phyloP scores from a whole-genome alignment of 805 yeast genomes.

The Yamadazyma tumulicola region DNA sequence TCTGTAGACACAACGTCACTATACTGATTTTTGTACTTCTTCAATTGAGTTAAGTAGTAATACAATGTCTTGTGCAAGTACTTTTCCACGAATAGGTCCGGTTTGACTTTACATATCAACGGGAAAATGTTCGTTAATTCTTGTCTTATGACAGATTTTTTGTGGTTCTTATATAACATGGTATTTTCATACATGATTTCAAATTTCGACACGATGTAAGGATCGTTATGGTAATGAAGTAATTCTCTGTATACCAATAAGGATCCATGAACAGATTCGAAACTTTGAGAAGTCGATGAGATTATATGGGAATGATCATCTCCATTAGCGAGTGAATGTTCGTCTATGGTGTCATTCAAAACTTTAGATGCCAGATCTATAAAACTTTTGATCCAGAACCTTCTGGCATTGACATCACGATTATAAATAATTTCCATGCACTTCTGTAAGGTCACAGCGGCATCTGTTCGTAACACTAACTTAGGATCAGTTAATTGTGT shows the following conservation, averaged over 20 bases:
- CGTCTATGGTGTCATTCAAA: constrained; percentile 33
- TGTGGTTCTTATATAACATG: constrained; percentile 71
- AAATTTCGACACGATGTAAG: constrained; percentile 66
- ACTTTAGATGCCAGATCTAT: constrained; percentile 66
- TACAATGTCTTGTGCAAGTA: constrained; percentile 77
- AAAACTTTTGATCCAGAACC: constrained; percentile 71
- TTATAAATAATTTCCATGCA: constrained; percentile 78
- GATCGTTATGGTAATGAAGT: constrained; percentile 62
- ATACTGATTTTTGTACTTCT: constrained; percentile 52
- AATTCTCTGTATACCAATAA: constrained; percentile 78
- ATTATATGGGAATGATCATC: not conserved
- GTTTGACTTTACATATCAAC: constrained; percentile 72
- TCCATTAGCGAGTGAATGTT: constrained; percentile 7
- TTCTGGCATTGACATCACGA: constrained; percentile 67
- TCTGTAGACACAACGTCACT: constrained; percentile 47
- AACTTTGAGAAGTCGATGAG: constrained; percentile 17
- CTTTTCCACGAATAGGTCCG: constrained; percentile 69
- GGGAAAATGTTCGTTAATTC: constrained; percentile 87
- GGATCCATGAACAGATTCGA: constrained; percentile 85
- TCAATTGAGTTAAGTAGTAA: constrained; percentile 74
- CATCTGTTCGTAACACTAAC: constrained; percentile 69
- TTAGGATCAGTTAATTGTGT: constrained; percentile 79
- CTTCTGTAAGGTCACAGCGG: constrained; percentile 75
- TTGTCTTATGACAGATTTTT: constrained; percentile 68
- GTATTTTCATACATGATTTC: constrained; percentile 76